A percentile compares a stretch with the other conserved stretches of the same genome.
Evolutionary conservation across 2,329 filamentous ascomycete genomes (phyloP).

Genomic region (Fusarium siculi): DNA sequence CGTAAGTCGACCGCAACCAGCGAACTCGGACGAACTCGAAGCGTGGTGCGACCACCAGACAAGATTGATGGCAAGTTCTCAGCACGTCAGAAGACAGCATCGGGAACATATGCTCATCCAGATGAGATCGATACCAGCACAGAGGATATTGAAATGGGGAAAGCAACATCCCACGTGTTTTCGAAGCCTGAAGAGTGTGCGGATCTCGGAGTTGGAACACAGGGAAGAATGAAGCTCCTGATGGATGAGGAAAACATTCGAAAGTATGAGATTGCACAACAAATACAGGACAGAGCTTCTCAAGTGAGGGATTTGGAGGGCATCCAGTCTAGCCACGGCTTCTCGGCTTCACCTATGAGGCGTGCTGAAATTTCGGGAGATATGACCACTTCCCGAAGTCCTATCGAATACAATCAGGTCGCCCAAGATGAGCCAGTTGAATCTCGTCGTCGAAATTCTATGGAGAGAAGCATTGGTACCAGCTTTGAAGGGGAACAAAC

Average conservation of each 20-base stretch:
- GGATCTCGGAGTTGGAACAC: constrained; percentile 71
- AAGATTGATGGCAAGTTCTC: constrained; percentile 83
- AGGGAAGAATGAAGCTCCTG: constrained; percentile 76
- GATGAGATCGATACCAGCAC: constrained; percentile 63
- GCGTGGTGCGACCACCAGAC: constrained; percentile 76
- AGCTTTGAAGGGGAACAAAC: not conserved
- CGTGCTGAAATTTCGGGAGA: constrained; percentile 1
- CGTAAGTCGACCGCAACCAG: constrained; percentile 43
- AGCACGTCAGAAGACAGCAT: constrained; percentile 72
- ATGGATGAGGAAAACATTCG: constrained; percentile 81
- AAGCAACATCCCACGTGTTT: not conserved
- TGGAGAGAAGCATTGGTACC: not conserved
- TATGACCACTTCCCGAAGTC: not conserved
- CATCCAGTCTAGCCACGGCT: not conserved
- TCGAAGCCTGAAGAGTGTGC: constrained; percentile 61
- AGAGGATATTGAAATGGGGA: constrained; percentile 46
- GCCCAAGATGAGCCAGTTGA: not conserved
- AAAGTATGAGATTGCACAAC: constrained; percentile 75
- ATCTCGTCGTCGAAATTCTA: not conserved
- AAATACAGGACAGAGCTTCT: constrained; percentile 10
- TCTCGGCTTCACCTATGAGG: constrained; percentile 11
- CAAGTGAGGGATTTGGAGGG: not conserved
- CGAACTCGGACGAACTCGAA: constrained; percentile 60
- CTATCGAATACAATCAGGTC: constrained; percentile 7
- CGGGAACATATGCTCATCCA: constrained; percentile 75